These are phyloP conservation scores for Neocucurbitaria cava DNA, from an alignment of 2,329 filamentous ascomycete species.

Conservation along the genomic window DNA sequence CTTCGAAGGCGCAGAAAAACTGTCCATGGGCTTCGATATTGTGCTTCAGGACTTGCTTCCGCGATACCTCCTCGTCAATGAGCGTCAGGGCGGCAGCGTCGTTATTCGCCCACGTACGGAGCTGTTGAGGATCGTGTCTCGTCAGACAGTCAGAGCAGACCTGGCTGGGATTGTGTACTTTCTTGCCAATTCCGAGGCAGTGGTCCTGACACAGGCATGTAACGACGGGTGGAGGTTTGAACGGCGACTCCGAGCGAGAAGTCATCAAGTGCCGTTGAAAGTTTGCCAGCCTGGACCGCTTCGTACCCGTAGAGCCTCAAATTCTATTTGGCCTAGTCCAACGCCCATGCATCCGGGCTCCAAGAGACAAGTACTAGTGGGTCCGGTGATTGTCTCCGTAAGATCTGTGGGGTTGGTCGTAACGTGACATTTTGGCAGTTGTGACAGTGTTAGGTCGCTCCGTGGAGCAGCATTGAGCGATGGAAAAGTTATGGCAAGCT, in stretches of 20 bases:
- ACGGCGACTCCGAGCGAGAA: constrained; percentile 16
- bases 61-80: constrained; percentile 26
- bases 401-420: neutral
- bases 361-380: neutral
- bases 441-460: neutral
- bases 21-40: constrained; percentile 33
- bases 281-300: constrained; percentile 18
- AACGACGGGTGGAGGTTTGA: constrained; percentile 34
- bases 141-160: constrained; percentile 34
- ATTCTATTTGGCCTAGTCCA: constrained; percentile 8
- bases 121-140: constrained; percentile 33
- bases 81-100: constrained; percentile 19
- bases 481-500: constrained; percentile 1
- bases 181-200: constrained; percentile 39
- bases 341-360: constrained; percentile 21
- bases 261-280: constrained; percentile 27
- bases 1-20: constrained; percentile 36
- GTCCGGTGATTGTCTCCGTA: neutral
- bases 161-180: constrained; percentile 23
- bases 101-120: constrained; percentile 24
- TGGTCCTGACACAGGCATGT: constrained; percentile 26
- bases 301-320: constrained; percentile 7
- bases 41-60: constrained; percentile 26
- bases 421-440: neutral
- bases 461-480: neutral